Base-by-base conservation (phyloP, 805 yeast genomes). In the Starmerella floricola region DNA sequence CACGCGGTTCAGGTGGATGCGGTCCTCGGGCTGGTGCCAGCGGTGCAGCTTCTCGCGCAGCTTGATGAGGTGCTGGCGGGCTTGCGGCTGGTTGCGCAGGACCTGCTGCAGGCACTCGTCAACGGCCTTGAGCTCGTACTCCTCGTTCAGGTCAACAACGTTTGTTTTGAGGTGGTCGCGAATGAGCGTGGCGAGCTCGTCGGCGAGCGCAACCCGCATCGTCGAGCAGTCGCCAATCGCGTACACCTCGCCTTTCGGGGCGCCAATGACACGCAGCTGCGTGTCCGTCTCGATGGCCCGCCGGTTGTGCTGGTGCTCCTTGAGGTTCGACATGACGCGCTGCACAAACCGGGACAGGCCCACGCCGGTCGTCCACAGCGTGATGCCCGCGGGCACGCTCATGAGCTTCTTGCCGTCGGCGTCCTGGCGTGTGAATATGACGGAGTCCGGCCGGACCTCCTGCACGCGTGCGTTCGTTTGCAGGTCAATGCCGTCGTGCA, bases 321-420 rank as follows among this genome's bases (percentile, higher is more conserved):
- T 54, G 29, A 79, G 61, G n/a, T 65, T 58, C 17, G 65, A 60
- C 35, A 71, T 78, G 34, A 79, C 65, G 30, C 67, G 68, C 55
- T 69, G 68, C 6, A 82, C 77, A 38, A 79, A 56, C 13, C 78
- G 79, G 46, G 74, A 71, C 51, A 74, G 78, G 6, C 80, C 74
- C 31, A 78, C 81, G 46, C 86, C 86, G 1, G 86, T 79, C 1
- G 84, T 77, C 86, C 86, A 79, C 35, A 79, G 57, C 56, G 84
- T 76, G 29, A 79, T 57, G 11, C 86, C 86, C 46, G 69, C 78
- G 36, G 83, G 79, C 38, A 79, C 58, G 45, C 71, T 69, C 55
- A 69, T 73, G 13, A 38, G 35, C 31, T 37, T 50, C 31, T 48
- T 61, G 16, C 72, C 73, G 19, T 61, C 65, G n/a, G 30, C 39